These are phyloP conservation scores for Pichia rugopelliculosa DNA, from an alignment of 805 yeast genomes.

Conservation along the genomic window DNA sequence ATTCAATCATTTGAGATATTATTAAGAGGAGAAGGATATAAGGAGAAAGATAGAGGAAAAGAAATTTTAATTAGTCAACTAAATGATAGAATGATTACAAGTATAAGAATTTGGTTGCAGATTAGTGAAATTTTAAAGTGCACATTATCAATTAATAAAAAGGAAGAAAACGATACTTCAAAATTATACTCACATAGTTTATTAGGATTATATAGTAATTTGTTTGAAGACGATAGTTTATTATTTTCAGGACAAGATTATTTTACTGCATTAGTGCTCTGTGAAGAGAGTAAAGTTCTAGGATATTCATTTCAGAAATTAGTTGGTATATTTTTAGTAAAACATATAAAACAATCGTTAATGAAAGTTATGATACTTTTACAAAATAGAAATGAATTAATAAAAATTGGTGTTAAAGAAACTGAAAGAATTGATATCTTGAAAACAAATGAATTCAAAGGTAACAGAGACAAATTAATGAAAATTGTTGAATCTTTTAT, in stretches of 20 bases:
- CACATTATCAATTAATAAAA: constrained; percentile 16
- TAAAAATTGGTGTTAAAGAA: not conserved
- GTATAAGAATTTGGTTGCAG: constrained; percentile 42
- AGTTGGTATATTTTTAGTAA: constrained; percentile 41
- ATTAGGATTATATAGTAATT: constrained; percentile 48
- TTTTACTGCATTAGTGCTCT: constrained; percentile 44
- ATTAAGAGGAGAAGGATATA: constrained; percentile 43
- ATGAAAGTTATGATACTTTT: constrained; percentile 17
- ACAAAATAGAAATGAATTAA: not conserved
- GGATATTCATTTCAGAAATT: constrained; percentile 41
- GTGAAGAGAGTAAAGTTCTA: constrained; percentile 39
- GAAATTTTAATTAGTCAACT: constrained; percentile 48
- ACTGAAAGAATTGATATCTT: constrained; percentile 1
- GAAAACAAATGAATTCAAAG: not conserved
- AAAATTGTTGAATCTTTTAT: constrained; percentile 19
- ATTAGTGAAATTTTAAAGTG: constrained; percentile 25
- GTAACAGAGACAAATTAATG: constrained; percentile 12
- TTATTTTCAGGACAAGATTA: constrained; percentile 38
- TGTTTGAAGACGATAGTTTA: constrained; percentile 31
- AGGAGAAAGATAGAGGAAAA: constrained; percentile 9
- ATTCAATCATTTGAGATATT: constrained; percentile 61
- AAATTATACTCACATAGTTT: constrained; percentile 25
- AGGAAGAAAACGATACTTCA: constrained; percentile 13
- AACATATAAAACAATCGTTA: constrained; percentile 45
- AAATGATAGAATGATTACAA: constrained; percentile 52